Evolutionary conservation across 805 yeast genomes (phyloP), one percentile per base, ranked within the genome.

Genomic region (Spathaspora arborariae): DNA sequence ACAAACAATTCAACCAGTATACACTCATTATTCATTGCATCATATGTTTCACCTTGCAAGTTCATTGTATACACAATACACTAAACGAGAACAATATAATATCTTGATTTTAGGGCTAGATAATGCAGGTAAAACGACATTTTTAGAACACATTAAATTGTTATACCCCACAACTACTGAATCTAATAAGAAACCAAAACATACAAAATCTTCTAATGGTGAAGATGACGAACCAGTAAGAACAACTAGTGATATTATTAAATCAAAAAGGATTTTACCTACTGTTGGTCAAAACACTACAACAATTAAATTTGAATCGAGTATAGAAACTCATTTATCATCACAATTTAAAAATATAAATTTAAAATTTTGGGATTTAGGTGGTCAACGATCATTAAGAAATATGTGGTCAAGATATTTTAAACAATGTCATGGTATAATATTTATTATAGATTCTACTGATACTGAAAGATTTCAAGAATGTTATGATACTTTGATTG

Each of bases 301-400:
- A 22, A 66, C 74, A 21, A 63, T 71, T 16, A 63, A 64, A 45
- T 68, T 64, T 48, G 63, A 67, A 65, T 73, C 54, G 66, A 71
- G 47, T 59, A 66, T 41, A 55, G 80, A 58, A 47, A 62, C 50
- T 53, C 73, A 49, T 20, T 50, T 56, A 41, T 48, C 65, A 21
- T 56, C 63, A 4, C 65, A 65, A 38, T 66, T 63, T 55, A 71
- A 74, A 47, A 73, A 71, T 46, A 68, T 76, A 47, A 69, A 73
- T 44, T 70, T 94, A 46, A 91, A 90, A 59, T 80, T 94, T 57
- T 92, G 98, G 98, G 99, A 92, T 63, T 82, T 92, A 36, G 98
- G 98, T 9, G 99, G 99, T 10, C 99, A 92, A 65, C 84, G 83
- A 59, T 74, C 85, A n/a, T 71, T 92, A 41, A 74, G 98, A 41